phyloP scores from a whole-genome alignment of 176 grass and related monocot species.

The Panicum miliaceum region DNA sequence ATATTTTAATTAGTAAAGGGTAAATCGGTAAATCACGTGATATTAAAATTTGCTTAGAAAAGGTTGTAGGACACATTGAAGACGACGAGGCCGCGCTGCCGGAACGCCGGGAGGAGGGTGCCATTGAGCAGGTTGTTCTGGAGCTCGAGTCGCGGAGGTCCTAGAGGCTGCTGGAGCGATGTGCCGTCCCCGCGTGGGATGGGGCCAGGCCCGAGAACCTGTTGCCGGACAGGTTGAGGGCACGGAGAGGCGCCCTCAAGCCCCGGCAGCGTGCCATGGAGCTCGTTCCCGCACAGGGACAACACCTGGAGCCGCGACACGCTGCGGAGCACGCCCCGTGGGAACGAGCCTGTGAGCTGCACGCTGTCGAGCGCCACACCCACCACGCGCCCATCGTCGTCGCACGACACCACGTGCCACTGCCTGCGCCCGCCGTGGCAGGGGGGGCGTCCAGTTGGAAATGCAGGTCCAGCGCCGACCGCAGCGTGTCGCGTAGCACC shows the following conservation, averaged over 20 bases:
- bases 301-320: constrained; percentile 50
- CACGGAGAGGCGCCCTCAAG: constrained; percentile 57
- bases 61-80: constrained; percentile 96
- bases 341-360: constrained; percentile 75
- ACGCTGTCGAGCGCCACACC: constrained; percentile 57
- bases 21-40: no score
- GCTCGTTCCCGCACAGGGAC: constrained; percentile 72
- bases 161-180: constrained; percentile 30
- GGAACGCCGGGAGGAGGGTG: constrained; percentile 67
- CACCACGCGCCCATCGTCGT: constrained; percentile 62
- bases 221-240: constrained; percentile 75
- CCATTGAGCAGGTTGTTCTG: constrained; percentile 91
- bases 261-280: constrained; percentile 69
- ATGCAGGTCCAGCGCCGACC: constrained; percentile 75
- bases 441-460: constrained; percentile 93
- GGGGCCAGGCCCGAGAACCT: constrained; percentile 79
- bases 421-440: constrained; percentile 68
- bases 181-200: constrained; percentile 53
- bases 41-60: no score
- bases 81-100: constrained; percentile 49
- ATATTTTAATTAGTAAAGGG: no score
- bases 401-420: constrained; percentile 77
- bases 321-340: constrained; percentile 29
- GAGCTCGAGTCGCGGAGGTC: constrained; percentile 60
- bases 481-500: constrained; percentile 74